These are phyloP conservation scores for Populus alba DNA, from an alignment of 345 rosid genomes.

Conservation along the genomic window DNA sequence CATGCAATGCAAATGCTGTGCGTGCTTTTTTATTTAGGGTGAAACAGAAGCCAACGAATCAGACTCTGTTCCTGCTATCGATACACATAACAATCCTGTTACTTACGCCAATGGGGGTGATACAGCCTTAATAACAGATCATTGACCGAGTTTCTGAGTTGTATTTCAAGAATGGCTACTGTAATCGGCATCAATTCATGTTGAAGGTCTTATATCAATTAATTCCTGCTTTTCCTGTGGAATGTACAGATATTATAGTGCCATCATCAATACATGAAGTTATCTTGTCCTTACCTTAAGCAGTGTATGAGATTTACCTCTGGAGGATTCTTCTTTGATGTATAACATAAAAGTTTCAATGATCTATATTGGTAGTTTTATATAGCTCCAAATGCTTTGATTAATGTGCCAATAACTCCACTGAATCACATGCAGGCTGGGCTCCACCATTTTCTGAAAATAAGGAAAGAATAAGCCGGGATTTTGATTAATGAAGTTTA, in stretches of 20 bases:
- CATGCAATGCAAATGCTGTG: background rate
- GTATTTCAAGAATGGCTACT: background rate
- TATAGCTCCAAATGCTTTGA: constrained; percentile 1
- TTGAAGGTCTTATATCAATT: constrained; percentile 24
- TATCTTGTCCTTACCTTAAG: constrained; percentile 6
- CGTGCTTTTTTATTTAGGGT: constrained; percentile 28
- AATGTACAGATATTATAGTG: constrained; percentile 50
- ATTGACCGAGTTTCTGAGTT: constrained; percentile 17
- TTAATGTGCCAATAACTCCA: background rate
- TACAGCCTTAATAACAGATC: constrained; percentile 38
- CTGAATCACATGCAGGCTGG: background rate
- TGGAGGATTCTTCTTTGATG: constrained; percentile 10
- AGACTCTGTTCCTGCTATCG: constrained; percentile 37
- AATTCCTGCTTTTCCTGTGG: constrained; percentile 21
- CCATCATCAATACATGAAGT: constrained; percentile 35
- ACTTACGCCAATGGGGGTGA: constrained; percentile 44
- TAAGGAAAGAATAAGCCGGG: background rate
- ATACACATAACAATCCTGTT: constrained; percentile 38
- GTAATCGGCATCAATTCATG: constrained; percentile 9
- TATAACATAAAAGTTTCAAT: constrained; percentile 21
- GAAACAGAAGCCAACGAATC: constrained; percentile 51
- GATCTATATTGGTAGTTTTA: constrained; percentile 5
- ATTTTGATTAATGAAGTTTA: background rate
- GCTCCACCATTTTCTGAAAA: background rate
- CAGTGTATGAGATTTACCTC: constrained; percentile 15